Evolutionary conservation across 352 stramenopile genomes (phyloP).

Genomic region (Paralagenidium karlingii): DNA sequence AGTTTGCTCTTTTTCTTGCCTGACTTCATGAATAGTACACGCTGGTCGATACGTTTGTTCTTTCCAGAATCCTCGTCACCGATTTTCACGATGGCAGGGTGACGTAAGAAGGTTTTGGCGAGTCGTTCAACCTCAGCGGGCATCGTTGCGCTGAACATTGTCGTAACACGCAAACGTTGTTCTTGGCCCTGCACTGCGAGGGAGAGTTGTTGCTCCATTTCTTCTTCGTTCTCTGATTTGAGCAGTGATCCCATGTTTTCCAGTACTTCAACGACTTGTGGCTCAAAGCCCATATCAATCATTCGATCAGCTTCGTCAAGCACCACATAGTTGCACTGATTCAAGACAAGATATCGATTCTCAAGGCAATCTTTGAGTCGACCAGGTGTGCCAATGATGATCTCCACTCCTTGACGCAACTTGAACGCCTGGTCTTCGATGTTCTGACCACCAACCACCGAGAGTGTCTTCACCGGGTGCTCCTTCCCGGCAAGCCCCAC

Average conservation of each 20-base stretch:
- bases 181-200: slow-evolving; percentile 36
- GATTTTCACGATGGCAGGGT: slow-evolving; percentile 96
- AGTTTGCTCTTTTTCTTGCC: slow-evolving; percentile 87
- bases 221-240: slow-evolving; percentile 94
- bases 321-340: slow-evolving; percentile 99
- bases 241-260: slow-evolving; percentile 95
- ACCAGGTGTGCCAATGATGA: slow-evolving; percentile 98
- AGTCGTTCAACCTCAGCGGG: slow-evolving; percentile 93
- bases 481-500: slow-evolving; percentile 43
- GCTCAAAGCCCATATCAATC: slow-evolving; percentile 97
- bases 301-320: slow-evolving; percentile 98
- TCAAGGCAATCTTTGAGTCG: slow-evolving; percentile 97
- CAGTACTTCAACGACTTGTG: slow-evolving; percentile 92
- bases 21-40: slow-evolving; percentile 87
- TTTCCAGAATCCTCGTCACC: slow-evolving; percentile 95
- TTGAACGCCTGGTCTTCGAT: slow-evolving; percentile 96
- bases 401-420: slow-evolving; percentile 93
- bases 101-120: slow-evolving; percentile 94
- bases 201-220: slow-evolving; percentile 90
- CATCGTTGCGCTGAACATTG: slow-evolving; percentile 99
- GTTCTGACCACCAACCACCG: slow-evolving; percentile 89
- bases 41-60: slow-evolving; percentile 97
- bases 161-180: slow-evolving; percentile 76
- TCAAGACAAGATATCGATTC: slow-evolving; percentile 96
- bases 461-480: slow-evolving; percentile 66